A percentile compares a stretch with the other conserved stretches of the same genome.
Evolutionary conservation across 352 stramenopile genomes (phyloP).

Genomic region (Phytophthora lateralis): DNA sequence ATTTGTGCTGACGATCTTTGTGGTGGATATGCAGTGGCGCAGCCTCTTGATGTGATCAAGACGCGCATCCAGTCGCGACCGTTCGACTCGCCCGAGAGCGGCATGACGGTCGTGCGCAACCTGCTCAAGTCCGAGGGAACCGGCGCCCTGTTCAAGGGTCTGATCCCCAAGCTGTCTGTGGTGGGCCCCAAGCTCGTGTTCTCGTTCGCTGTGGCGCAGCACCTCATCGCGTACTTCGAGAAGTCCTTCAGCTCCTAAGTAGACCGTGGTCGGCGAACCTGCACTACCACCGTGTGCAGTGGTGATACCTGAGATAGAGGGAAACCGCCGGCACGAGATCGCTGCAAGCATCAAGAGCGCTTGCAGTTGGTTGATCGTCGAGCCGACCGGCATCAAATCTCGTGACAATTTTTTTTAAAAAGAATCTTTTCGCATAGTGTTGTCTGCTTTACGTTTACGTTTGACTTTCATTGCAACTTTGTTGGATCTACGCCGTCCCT

Average conservation of each 20-base stretch:
- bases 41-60: constrained; percentile 96
- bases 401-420: constrained; percentile 32
- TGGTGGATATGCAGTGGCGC: constrained; percentile 66
- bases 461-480: background rate
- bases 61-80: constrained; percentile 93
- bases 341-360: background rate
- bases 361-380: constrained; percentile 11
- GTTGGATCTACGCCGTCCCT: background rate
- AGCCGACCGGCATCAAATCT: constrained; percentile 11
- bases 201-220: constrained; percentile 95
- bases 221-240: constrained; percentile 95
- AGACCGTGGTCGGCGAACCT: constrained; percentile 4
- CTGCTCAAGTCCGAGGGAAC: constrained; percentile 93
- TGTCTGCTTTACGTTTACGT: constrained; percentile 6
- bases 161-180: constrained; percentile 94
- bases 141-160: constrained; percentile 94
- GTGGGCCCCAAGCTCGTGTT: constrained; percentile 97
- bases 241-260: constrained; percentile 63
- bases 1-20: constrained; percentile 5
- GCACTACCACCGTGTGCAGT: constrained; percentile 9
- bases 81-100: constrained; percentile 94
- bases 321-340: background rate
- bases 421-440: background rate
- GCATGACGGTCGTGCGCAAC: constrained; percentile 91
- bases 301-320: constrained; percentile 15